These are phyloP conservation scores for Phytophthora agathidicida DNA, from an alignment of 352 stramenopile species.

Conservation along the genomic window DNA sequence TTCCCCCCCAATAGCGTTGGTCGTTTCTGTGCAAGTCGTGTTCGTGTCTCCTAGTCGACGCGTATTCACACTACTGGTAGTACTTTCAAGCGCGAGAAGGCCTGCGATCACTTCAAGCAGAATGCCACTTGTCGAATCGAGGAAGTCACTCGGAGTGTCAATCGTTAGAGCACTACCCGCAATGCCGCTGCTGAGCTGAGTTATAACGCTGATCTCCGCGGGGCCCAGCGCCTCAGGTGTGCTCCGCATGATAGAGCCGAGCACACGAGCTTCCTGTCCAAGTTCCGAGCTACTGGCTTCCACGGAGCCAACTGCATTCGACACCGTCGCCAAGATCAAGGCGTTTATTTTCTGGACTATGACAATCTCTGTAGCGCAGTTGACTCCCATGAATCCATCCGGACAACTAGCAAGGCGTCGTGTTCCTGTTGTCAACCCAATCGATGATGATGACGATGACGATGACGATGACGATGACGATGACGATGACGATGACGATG, in stretches of 20 bases:
- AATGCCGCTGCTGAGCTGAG: slow-evolving; percentile 46
- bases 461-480: too few species aligned
- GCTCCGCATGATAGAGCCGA: slow-evolving; percentile 49
- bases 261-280: slow-evolving; percentile 55
- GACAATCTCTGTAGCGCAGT: slow-evolving; percentile 46
- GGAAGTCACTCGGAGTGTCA: slow-evolving; percentile 40
- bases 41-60: slow-evolving; percentile 20
- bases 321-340: slow-evolving; percentile 53
- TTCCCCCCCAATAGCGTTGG: slow-evolving; percentile 25
- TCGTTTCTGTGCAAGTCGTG: slow-evolving; percentile 1
- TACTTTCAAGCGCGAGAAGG: slow-evolving; percentile 33
- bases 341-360: slow-evolving; percentile 45
- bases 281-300: slow-evolving; percentile 57
- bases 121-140: slow-evolving; percentile 44
- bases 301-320: slow-evolving; percentile 20
- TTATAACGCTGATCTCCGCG: slow-evolving; percentile 39
- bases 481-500: too few species aligned
- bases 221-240: slow-evolving; percentile 41
- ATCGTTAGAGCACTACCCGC: slow-evolving; percentile 53
- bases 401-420: slow-evolving; percentile 27
- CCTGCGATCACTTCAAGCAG: slow-evolving; percentile 54
- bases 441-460: slow-evolving; percentile 2
- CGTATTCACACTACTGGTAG: neutral
- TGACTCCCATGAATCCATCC: slow-evolving; percentile 45
- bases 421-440: slow-evolving; percentile 1